phyloP scores from a whole-genome alignment of 306 rosid genomes.

The Corylus americana region DNA sequence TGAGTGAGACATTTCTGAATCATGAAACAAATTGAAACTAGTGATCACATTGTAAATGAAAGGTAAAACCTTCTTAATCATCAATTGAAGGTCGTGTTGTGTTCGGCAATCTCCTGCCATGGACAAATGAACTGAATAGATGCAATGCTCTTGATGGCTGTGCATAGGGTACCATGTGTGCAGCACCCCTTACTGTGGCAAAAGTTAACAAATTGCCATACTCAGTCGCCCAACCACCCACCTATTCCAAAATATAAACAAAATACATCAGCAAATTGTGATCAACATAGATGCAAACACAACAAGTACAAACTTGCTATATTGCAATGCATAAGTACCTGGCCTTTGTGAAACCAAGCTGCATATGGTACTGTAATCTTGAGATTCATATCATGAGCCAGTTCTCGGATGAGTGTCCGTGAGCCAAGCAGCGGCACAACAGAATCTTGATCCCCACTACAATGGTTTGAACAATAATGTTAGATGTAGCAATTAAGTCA shows the following conservation, averaged over 20 bases:
- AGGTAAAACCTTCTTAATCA: slow-evolving; percentile 14
- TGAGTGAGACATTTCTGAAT: slow-evolving; percentile 25
- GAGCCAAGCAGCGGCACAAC: slow-evolving; percentile 83
- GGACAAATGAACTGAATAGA: slow-evolving; percentile 66
- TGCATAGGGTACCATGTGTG: slow-evolving; percentile 91
- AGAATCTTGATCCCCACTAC: slow-evolving; percentile 90
- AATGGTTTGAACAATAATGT: slow-evolving; percentile 5
- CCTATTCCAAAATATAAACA: slow-evolving; percentile 35
- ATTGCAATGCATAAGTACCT: slow-evolving; percentile 41
- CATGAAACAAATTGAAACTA: slow-evolving; percentile 15
- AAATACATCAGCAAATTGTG: neutral
- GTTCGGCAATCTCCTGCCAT: slow-evolving; percentile 64
- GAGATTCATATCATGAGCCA: slow-evolving; percentile 69
- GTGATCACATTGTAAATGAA: slow-evolving; percentile 1
- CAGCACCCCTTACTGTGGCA: slow-evolving; percentile 84
- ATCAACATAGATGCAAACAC: neutral
- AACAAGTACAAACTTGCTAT: neutral
- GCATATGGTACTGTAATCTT: slow-evolving; percentile 68
- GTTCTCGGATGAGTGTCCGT: slow-evolving; percentile 73
- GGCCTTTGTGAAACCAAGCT: slow-evolving; percentile 90
- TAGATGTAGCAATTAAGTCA: neutral
- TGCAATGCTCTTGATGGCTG: slow-evolving; percentile 85
- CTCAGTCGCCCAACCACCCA: slow-evolving; percentile 83
- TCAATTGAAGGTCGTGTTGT: slow-evolving; percentile 52
- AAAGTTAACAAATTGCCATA: slow-evolving; percentile 77